Conservation (phyloP, 2,329 filamentous ascomycete genomes). For the Sclerotinia subarctica region DNA sequence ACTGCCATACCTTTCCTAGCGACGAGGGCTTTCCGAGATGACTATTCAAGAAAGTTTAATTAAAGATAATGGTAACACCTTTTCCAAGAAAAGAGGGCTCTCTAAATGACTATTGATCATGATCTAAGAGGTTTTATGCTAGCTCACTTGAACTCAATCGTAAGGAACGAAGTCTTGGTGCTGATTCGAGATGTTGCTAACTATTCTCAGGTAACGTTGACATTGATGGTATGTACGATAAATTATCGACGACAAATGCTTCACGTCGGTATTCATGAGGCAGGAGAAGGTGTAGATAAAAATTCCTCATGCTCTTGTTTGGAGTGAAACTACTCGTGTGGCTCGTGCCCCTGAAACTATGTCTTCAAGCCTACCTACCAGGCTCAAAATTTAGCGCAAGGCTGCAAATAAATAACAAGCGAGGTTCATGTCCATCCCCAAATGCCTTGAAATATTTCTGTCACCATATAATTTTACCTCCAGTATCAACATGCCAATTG, state of each 20-base stretch:
- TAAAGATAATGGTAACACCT: too few relatives aligned
- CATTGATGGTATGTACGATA: not conserved
- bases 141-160: too few relatives aligned
- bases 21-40: too few relatives aligned
- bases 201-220: too few relatives aligned
- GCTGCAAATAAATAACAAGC: slow-evolving; percentile 21
- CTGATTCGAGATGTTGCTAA: too few relatives aligned
- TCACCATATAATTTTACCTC: not conserved
- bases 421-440: slow-evolving; percentile 11
- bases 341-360: not conserved
- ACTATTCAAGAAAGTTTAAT: too few relatives aligned
- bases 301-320: not conserved
- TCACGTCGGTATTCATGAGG: not conserved
- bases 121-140: too few relatives aligned
- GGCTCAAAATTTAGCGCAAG: slow-evolving; percentile 16
- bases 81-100: too few relatives aligned
- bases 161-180: too few relatives aligned
- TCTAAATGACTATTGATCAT: too few relatives aligned
- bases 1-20: too few relatives aligned
- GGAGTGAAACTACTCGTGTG: not conserved
- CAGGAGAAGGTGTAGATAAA: not conserved
- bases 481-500: not conserved
- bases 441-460: not conserved
- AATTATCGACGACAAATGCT: not conserved
- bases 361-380: not conserved